phyloP scores from a whole-genome alignment of 2,329 filamentous ascomycete species.

The Apiospora marii region DNA sequence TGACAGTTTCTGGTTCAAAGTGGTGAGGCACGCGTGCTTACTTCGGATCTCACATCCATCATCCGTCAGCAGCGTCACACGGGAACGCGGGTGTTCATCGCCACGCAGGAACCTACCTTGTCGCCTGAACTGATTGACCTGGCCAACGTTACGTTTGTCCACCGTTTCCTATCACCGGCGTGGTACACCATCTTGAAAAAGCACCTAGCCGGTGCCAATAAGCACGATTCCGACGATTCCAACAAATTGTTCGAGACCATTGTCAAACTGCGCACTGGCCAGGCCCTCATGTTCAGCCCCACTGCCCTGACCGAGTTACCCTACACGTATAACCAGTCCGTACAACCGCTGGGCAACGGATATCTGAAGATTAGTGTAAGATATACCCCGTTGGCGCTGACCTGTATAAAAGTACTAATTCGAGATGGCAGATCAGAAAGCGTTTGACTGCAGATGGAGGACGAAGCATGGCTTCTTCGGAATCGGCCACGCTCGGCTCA shows the following conservation, averaged over 20 bases:
- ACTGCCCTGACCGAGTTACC: slow-evolving; percentile 30
- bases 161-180: slow-evolving; percentile 35
- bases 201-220: slow-evolving; percentile 33
- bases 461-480: slow-evolving; percentile 31
- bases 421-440: slow-evolving; percentile 29
- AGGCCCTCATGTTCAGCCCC: slow-evolving; percentile 37
- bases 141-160: slow-evolving; percentile 35
- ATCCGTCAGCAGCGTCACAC: slow-evolving; percentile 37
- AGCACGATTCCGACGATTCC: slow-evolving; percentile 25
- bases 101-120: slow-evolving; percentile 37
- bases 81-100: slow-evolving; percentile 34
- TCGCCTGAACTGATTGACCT: slow-evolving; percentile 36
- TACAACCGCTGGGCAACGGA: slow-evolving; percentile 28
- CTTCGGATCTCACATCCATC: slow-evolving; percentile 31
- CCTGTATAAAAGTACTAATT: not conserved
- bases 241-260: slow-evolving; percentile 33
- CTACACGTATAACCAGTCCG: not conserved
- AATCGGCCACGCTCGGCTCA: not conserved
- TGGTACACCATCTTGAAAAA: slow-evolving; percentile 34
- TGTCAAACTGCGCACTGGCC: slow-evolving; percentile 33
- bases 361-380: slow-evolving; percentile 29
- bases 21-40: slow-evolving; percentile 32
- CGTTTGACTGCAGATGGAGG: slow-evolving; percentile 34
- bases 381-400: not conserved
- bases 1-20: slow-evolving; percentile 32